Evolutionary conservation across 2,329 filamentous ascomycete genomes (phyloP), one percentile per base, ranked within the genome.

Genomic region (Phaeosphaeria sp.): DNA sequence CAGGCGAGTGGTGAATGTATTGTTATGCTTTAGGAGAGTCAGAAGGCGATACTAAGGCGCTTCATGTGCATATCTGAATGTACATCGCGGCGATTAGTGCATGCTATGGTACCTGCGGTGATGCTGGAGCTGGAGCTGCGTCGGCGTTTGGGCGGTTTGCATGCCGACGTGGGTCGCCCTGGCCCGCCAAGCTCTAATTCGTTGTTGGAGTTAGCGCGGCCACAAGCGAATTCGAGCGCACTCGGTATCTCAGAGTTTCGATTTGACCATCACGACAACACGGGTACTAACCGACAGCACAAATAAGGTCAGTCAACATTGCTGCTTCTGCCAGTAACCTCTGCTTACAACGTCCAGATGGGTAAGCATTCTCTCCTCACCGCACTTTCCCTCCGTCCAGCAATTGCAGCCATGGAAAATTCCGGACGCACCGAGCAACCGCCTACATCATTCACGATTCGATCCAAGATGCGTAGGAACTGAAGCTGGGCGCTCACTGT

Each of bases 311-410:
- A 80, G 79, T 69, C 50, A 55, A 33, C 18, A 51, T 54, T 41
- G 49, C 33, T 67, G 20, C 11, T 47, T n/a, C 10, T n/a, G 36
- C 20, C 18, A 18, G 33, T 41, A 53, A 30, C 41, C 22, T 55
- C 51, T 66, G 57, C 71, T 75, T 64, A 78, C 77, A 75, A 58
- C 71, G 55, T 70, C 64, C 73, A 88, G 85, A 88, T 88, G 86
- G 85, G 86, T 88, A 84, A 86, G 86, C 83, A 75, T 55, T 61
- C 59, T 58, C 58, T 60, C 63, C 56, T 62, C 64, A 69, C 68
- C 68, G 47, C 44, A 48, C 56, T 52, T 58, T 46, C 58, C 23
- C 48, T 54, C 54, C 55, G 50, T 62, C 67, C 71, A 71, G 72
- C 72, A 71, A 71, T 74, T 74, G 74, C 72, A 74, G 67, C 65